Evolutionary conservation across 768 basidiomycete species (phyloP).

Genomic region (Gloeopeniophorella convolvens): DNA sequence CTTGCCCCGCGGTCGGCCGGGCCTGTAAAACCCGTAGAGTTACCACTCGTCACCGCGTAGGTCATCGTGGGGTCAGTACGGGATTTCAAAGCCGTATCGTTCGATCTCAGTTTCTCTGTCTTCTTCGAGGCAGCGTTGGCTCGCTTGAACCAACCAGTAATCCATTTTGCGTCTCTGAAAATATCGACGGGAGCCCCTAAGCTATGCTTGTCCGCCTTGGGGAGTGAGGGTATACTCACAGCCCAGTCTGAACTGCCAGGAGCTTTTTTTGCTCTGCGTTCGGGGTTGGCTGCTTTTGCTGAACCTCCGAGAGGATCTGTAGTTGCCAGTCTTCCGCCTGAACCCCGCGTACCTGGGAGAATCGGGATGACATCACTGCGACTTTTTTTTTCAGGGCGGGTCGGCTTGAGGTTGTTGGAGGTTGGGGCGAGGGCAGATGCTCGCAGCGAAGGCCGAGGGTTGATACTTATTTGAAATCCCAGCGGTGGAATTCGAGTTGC

Average conservation of each 20-base stretch:
- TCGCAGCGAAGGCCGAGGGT: no score
- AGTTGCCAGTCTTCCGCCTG: slow-evolving; percentile 16
- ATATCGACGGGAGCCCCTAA: neutral
- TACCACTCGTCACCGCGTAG: neutral
- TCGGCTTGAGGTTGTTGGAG: no score
- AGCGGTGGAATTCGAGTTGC: neutral
- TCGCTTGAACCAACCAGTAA: slow-evolving; percentile 16
- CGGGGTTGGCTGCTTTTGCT: slow-evolving; percentile 5
- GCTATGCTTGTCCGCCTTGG: neutral
- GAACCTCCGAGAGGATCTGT: slow-evolving; percentile 8
- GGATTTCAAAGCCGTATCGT: neutral
- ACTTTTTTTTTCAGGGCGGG: no score
- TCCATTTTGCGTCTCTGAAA: slow-evolving; percentile 16
- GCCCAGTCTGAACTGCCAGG: slow-evolving; percentile 13
- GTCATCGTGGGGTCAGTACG: neutral
- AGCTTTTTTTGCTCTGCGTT: slow-evolving; percentile 11
- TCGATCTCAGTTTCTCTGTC: neutral
- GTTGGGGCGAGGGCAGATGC: no score
- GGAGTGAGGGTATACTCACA: slow-evolving; percentile 8
- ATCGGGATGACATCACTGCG: no score
- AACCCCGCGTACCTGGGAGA: no score
- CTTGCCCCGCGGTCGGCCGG: neutral
- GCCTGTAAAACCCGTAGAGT: neutral
- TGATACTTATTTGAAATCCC: neutral
- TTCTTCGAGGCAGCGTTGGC: slow-evolving; percentile 1